These are phyloP conservation scores for Pseudozyma hubeiensis DNA, from an alignment of 1,284 basidiomycete species.

Conservation along the genomic window DNA sequence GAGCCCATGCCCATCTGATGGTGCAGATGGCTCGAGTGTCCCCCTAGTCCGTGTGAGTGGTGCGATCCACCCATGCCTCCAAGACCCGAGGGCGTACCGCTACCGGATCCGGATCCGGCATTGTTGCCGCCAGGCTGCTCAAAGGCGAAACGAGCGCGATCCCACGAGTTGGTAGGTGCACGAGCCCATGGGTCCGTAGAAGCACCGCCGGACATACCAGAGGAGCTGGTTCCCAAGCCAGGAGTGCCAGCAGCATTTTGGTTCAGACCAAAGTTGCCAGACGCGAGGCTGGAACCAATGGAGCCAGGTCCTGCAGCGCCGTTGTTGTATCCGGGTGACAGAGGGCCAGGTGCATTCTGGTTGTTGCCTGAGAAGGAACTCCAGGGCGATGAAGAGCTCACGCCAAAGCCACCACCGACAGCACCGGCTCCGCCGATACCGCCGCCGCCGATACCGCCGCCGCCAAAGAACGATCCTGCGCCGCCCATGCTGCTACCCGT, in stretches of 20 bases:
- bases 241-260: constrained; percentile 22
- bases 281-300: constrained; percentile 20
- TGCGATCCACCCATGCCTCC: constrained; percentile 29
- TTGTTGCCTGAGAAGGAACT: constrained; percentile 40
- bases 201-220: constrained; percentile 25
- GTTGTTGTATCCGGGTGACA: constrained; percentile 35
- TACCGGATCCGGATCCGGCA: constrained; percentile 11
- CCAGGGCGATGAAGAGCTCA: constrained; percentile 50
- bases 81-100: constrained; percentile 12
- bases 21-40: constrained; percentile 19
- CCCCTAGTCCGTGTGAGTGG: constrained; percentile 25
- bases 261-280: constrained; percentile 31
- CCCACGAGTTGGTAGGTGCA: constrained; percentile 51
- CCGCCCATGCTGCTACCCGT: constrained; percentile 36
- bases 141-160: constrained; percentile 64
- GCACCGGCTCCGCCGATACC: constrained; percentile 27
- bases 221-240: constrained; percentile 15
- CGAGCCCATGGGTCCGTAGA: constrained; percentile 54
- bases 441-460: constrained; percentile 13
- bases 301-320: constrained; percentile 37
- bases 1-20: constrained; percentile 15
- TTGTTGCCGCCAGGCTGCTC: constrained; percentile 54
- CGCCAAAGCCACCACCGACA: constrained; percentile 37
- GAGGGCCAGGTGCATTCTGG: constrained; percentile 39
- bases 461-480: constrained; percentile 42